Evolutionary conservation across 306 rosid species (phyloP).

Genomic region (Sesbania bispinosa): DNA sequence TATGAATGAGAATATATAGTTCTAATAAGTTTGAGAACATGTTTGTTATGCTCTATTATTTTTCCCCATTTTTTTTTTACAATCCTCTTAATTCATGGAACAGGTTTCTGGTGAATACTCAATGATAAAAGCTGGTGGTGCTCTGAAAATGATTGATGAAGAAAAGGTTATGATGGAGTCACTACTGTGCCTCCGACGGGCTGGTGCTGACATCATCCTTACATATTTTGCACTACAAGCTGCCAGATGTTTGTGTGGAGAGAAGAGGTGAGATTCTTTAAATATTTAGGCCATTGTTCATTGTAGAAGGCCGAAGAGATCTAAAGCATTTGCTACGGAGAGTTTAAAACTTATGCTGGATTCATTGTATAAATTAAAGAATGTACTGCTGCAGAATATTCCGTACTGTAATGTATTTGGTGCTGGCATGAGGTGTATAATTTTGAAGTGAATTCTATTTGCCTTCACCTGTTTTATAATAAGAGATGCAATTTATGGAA

Average conservation of each 20-base stretch:
- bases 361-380: neutral
- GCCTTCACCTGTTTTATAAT: neutral
- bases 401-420: neutral
- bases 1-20: neutral
- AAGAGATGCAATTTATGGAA: neutral
- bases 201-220: constrained; percentile 89
- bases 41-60: neutral
- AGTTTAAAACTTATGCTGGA: neutral
- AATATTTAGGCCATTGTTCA: neutral
- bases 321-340: constrained; percentile 3
- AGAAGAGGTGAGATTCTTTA: constrained; percentile 49
- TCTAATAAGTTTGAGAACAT: neutral
- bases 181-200: constrained; percentile 83
- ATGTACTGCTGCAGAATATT: neutral
- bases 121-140: constrained; percentile 89
- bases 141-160: constrained; percentile 87
- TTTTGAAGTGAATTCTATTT: neutral
- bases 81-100: neutral
- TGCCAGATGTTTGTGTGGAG: constrained; percentile 78
- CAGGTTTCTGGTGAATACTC: constrained; percentile 99
- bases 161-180: constrained; percentile 96
- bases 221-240: constrained; percentile 94
- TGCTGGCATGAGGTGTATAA: neutral
- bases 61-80: neutral
- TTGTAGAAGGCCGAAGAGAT: neutral